phyloP scores from a whole-genome alignment of 495 filamentous ascomycete genomes.

The Barbatosphaeria neglecta region DNA sequence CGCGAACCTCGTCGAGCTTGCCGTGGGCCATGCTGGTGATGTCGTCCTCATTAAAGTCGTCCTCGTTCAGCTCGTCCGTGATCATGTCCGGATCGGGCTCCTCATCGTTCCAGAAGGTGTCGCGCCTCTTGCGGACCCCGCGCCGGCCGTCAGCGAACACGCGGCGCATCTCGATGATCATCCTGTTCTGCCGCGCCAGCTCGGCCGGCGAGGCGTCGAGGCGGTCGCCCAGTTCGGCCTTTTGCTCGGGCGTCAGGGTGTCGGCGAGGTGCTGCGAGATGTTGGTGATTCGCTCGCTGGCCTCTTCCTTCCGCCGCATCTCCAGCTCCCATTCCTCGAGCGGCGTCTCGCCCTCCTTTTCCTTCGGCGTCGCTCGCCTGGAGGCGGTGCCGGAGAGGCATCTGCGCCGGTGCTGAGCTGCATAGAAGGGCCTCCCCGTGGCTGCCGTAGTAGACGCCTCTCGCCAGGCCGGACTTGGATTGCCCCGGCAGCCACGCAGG shows the following conservation, averaged over 20 bases:
- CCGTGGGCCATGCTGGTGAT: conserved; percentile 69
- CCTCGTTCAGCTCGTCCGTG: conserved; percentile 25
- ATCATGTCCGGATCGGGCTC: conserved; percentile 31
- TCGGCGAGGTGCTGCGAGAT: background rate
- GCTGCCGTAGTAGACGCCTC: conserved; percentile 6
- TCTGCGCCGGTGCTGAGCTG: background rate
- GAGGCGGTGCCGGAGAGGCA: background rate
- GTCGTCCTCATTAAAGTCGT: conserved; percentile 56
- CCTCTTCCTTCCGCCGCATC: background rate
- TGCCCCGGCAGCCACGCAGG: conserved; percentile 25
- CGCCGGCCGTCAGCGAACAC: conserved; percentile 1
- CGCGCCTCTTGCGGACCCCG: conserved; percentile 1
- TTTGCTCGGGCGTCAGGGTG: background rate
- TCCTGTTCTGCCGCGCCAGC: background rate
- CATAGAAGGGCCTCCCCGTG: conserved; percentile 5
- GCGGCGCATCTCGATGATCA: background rate
- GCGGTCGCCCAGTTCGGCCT: background rate
- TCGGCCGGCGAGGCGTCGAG: background rate
- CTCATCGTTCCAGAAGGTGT: conserved; percentile 27
- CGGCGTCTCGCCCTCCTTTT: background rate
- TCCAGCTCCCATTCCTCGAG: conserved; percentile 5
- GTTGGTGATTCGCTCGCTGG: background rate
- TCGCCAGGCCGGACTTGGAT: conserved; percentile 2
- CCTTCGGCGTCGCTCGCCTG: background rate
- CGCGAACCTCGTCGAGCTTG: conserved; percentile 80